A percentile compares a stretch with the other conserved stretches of the same genome.
Evolutionary conservation across 2,329 filamentous ascomycete species (phyloP).

Genomic region (Chaetomium olivaceum): DNA sequence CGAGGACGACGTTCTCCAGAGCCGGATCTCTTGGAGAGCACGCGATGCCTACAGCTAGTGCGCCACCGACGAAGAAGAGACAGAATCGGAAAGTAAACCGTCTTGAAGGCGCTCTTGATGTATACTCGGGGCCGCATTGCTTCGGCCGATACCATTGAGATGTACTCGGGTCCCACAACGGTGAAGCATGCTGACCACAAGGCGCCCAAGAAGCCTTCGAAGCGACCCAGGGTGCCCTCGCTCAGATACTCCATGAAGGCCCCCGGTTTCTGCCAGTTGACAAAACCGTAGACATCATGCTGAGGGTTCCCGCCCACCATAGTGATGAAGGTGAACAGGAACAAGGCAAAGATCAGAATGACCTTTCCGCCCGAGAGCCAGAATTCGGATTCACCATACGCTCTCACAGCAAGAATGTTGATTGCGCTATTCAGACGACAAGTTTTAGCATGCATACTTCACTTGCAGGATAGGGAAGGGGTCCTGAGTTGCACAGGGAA

Average conservation of each 20-base stretch:
- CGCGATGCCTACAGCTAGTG: background rate
- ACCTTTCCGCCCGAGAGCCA: background rate
- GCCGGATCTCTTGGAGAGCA: background rate
- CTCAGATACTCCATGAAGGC: background rate
- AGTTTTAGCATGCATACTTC: background rate
- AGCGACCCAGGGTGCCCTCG: background rate
- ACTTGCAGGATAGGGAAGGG: background rate
- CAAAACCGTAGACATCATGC: background rate
- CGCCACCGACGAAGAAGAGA: background rate
- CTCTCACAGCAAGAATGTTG: background rate
- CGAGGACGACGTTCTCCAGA: background rate
- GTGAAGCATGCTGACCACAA: background rate
- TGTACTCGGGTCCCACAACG: background rate
- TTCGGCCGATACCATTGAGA: background rate
- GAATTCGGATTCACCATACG: background rate
- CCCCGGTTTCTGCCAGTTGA: background rate
- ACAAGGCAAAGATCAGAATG: background rate
- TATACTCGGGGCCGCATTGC: background rate
- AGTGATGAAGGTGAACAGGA: background rate
- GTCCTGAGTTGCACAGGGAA: background rate
- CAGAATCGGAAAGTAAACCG: background rate
- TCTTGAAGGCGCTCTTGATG: background rate
- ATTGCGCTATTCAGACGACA: background rate
- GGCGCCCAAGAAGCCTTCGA: background rate
- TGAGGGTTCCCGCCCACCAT: background rate